Conservation (phyloP, 2,329 filamentous ascomycete genomes). For the Aureobasidium sp. region DNA sequence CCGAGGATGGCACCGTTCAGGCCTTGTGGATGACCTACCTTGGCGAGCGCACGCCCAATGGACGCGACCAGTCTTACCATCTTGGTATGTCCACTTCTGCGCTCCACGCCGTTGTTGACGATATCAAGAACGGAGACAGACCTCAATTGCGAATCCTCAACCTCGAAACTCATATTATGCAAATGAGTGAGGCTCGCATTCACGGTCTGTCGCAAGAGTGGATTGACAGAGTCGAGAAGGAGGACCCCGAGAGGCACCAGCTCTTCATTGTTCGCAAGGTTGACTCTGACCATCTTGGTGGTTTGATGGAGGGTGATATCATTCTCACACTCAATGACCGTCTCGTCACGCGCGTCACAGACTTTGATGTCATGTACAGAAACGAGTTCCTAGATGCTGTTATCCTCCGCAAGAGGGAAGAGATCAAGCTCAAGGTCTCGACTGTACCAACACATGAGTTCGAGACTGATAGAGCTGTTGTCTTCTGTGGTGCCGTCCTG, state of each 20-base stretch:
- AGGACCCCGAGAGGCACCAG: constrained; percentile 88
- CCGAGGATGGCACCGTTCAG: constrained; percentile 84
- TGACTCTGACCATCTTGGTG: constrained; percentile 52
- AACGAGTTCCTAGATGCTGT: constrained; percentile 74
- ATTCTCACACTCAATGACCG: constrained; percentile 84
- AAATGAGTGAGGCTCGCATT: constrained; percentile 92
- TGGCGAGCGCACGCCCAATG: constrained; percentile 71
- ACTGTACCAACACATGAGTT: constrained; percentile 85
- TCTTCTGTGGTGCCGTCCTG: constrained; percentile 89
- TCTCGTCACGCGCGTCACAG: constrained; percentile 84
- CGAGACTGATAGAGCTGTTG: constrained; percentile 84
- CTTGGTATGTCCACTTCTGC: constrained; percentile 85
- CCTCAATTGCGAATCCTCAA: constrained; percentile 85
- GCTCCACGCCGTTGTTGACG: constrained; percentile 75
- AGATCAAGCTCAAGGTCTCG: constrained; percentile 66
- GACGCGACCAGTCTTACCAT: constrained; percentile 93
- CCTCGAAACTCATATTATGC: constrained; percentile 87
- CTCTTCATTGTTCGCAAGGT: constrained; percentile 98
- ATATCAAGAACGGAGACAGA: constrained; percentile 70
- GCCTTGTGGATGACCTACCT: constrained; percentile 96
- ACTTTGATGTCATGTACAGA: constrained; percentile 95
- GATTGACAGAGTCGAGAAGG: constrained; percentile 82
- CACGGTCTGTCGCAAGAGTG: constrained; percentile 96
- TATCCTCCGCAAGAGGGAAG: constrained; percentile 75
- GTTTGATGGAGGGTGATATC: constrained; percentile 82